These are phyloP conservation scores for Ophiosphaerella korrae DNA, from an alignment of 2,329 filamentous ascomycete genomes.

Conservation along the genomic window DNA sequence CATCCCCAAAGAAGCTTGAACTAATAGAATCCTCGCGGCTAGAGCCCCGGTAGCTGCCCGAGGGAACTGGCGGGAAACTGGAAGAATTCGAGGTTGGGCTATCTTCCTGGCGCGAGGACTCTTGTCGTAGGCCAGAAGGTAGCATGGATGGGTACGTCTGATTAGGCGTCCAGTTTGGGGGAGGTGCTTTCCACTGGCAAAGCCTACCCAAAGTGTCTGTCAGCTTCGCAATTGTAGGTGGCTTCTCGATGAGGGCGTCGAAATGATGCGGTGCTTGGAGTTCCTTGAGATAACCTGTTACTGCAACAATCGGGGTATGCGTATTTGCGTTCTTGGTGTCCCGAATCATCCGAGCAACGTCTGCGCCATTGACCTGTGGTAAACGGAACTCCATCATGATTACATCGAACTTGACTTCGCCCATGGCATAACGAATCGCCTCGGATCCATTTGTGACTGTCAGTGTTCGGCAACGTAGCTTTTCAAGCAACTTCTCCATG, in stretches of 20 bases:
- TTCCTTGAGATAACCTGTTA: slow-evolving; percentile 98
- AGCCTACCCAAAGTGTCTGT: slow-evolving; percentile 84
- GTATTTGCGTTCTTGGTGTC: slow-evolving; percentile 96
- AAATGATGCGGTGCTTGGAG: slow-evolving; percentile 94
- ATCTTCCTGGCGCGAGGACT: slow-evolving; percentile 69
- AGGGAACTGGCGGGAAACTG: slow-evolving; percentile 72
- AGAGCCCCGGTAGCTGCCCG: slow-evolving; percentile 76
- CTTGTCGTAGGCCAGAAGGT: slow-evolving; percentile 67
- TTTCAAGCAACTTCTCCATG: slow-evolving; percentile 98
- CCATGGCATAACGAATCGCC: slow-evolving; percentile 90
- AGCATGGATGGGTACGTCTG: slow-evolving; percentile 54
- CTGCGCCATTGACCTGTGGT: slow-evolving; percentile 90
- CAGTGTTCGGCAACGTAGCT: slow-evolving; percentile 91
- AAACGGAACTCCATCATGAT: slow-evolving; percentile 98
- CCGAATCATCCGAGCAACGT: slow-evolving; percentile 96
- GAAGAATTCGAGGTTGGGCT: slow-evolving; percentile 82
- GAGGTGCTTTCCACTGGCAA: slow-evolving; percentile 90
- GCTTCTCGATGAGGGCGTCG: slow-evolving; percentile 93
- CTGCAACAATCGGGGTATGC: slow-evolving; percentile 91
- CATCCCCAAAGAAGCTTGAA: slow-evolving; percentile 85
- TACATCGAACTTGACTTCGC: slow-evolving; percentile 97
- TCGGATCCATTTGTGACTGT: slow-evolving; percentile 89
- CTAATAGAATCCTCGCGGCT: slow-evolving; percentile 88
- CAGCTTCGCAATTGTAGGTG: slow-evolving; percentile 88
- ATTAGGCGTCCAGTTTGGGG: slow-evolving; percentile 59